A percentile compares a stretch with the other conserved stretches of the same genome.
phyloP scores from a whole-genome alignment of 192 early-diverging fungal species.

The Gaertneriomyces semiglobifer region DNA sequence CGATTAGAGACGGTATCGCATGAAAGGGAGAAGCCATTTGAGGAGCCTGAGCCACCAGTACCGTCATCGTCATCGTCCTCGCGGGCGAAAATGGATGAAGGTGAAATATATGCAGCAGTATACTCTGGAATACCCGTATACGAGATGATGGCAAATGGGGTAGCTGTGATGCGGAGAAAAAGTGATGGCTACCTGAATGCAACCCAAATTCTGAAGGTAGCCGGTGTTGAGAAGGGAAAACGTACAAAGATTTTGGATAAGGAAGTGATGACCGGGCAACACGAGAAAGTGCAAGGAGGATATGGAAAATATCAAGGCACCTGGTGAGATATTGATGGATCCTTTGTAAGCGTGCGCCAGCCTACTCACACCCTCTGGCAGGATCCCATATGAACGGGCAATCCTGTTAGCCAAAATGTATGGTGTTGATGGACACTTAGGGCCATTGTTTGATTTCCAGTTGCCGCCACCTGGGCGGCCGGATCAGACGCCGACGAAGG shows the following conservation, averaged over 20 bases:
- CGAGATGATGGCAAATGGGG: constrained; percentile 78
- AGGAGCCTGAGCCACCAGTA: neutral
- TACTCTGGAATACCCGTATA: constrained; percentile 96
- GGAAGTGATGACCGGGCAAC: constrained; percentile 80
- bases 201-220: constrained; percentile 98
- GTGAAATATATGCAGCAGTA: constrained; percentile 74
- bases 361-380: constrained; percentile 26
- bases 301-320: constrained; percentile 98
- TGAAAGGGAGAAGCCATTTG: neutral
- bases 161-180: constrained; percentile 70
- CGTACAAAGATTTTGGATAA: constrained; percentile 91
- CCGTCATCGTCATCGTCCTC: constrained; percentile 2
- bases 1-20: neutral
- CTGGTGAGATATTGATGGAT: constrained; percentile 40
- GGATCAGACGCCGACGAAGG: constrained; percentile 56
- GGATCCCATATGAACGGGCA: constrained; percentile 87
- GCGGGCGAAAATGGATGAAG: neutral
- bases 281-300: constrained; percentile 97
- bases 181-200: constrained; percentile 93
- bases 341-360: neutral
- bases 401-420: constrained; percentile 76
- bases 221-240: constrained; percentile 86
- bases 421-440: constrained; percentile 67
- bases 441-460: constrained; percentile 80
- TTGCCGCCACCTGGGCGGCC: constrained; percentile 46